These are phyloP conservation scores for Sutorius eximius DNA, from an alignment of 1,284 basidiomycete genomes.

Conservation along the genomic window DNA sequence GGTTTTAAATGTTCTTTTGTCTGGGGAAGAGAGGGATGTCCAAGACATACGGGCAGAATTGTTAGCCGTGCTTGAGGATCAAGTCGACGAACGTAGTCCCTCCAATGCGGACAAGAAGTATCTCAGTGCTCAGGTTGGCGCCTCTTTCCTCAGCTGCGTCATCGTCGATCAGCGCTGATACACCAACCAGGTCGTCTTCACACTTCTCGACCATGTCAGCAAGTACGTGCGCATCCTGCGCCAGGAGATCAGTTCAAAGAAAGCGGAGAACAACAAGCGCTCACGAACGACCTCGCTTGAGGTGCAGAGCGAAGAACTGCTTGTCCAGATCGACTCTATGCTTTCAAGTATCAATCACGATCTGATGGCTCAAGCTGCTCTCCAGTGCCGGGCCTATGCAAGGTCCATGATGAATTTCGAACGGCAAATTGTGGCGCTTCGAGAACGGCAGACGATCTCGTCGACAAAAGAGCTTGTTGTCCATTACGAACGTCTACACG, in stretches of 20 bases:
- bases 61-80: slow-evolving; percentile 82
- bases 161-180: background rate
- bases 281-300: slow-evolving; percentile 38
- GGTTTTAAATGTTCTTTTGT: slow-evolving; percentile 83
- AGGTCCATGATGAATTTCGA: slow-evolving; percentile 96
- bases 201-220: slow-evolving; percentile 92
- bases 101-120: slow-evolving; percentile 76
- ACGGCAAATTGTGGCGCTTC: slow-evolving; percentile 65
- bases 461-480: slow-evolving; percentile 59
- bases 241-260: slow-evolving; percentile 54
- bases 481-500: slow-evolving; percentile 91
- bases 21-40: slow-evolving; percentile 63
- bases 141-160: background rate
- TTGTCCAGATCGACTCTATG: slow-evolving; percentile 74
- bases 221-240: slow-evolving; percentile 81
- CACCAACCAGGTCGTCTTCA: slow-evolving; percentile 77
- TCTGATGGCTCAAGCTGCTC: slow-evolving; percentile 90
- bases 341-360: slow-evolving; percentile 84
- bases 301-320: slow-evolving; percentile 53
- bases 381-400: slow-evolving; percentile 93
- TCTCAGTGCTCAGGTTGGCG: slow-evolving; percentile 83
- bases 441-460: slow-evolving; percentile 40
- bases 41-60: slow-evolving; percentile 78
- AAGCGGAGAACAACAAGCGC: slow-evolving; percentile 49
- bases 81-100: slow-evolving; percentile 63